phyloP scores from a whole-genome alignment of 2,329 filamentous ascomycete genomes.

The Pestalotiopsis sp. region DNA sequence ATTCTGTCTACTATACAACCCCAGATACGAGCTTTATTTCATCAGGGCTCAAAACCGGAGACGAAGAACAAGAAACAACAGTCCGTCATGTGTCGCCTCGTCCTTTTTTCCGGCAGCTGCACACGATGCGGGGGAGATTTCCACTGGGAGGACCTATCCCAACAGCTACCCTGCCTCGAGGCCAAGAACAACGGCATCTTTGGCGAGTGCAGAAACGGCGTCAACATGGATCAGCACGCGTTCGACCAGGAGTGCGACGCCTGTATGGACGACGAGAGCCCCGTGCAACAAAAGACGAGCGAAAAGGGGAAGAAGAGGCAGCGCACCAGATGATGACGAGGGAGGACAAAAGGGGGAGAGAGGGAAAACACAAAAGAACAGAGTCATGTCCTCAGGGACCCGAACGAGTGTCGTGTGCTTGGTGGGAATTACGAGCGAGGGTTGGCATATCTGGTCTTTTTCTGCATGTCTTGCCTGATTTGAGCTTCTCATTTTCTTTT shows the following conservation, averaged over 20 bases:
- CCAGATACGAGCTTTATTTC: too few species aligned
- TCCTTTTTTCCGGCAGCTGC: constrained; percentile 46
- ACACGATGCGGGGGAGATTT: constrained; percentile 41
- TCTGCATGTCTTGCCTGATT: neutral
- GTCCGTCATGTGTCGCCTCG: constrained; percentile 46
- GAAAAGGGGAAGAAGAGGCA: constrained; percentile 11
- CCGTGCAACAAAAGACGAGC: constrained; percentile 28
- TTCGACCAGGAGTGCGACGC: constrained; percentile 51
- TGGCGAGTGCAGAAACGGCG: constrained; percentile 43
- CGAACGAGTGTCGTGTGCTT: neutral
- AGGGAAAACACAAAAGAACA: neutral
- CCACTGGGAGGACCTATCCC: constrained; percentile 45
- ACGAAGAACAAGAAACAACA: neutral
- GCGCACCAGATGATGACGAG: constrained; percentile 12
- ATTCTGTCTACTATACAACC: neutral
- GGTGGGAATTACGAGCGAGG: neutral
- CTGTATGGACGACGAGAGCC: constrained; percentile 44
- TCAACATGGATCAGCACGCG: constrained; percentile 42
- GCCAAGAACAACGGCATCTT: constrained; percentile 50
- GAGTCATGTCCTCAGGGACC: neutral
- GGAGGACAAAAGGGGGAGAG: neutral
- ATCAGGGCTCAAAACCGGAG: too few species aligned
- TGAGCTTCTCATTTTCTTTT: too few species aligned
- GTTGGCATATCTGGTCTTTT: neutral
- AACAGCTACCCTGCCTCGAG: constrained; percentile 49